Base-by-base conservation (phyloP, 163 green algal genomes). In the Prototheca wickerhamii region DNA sequence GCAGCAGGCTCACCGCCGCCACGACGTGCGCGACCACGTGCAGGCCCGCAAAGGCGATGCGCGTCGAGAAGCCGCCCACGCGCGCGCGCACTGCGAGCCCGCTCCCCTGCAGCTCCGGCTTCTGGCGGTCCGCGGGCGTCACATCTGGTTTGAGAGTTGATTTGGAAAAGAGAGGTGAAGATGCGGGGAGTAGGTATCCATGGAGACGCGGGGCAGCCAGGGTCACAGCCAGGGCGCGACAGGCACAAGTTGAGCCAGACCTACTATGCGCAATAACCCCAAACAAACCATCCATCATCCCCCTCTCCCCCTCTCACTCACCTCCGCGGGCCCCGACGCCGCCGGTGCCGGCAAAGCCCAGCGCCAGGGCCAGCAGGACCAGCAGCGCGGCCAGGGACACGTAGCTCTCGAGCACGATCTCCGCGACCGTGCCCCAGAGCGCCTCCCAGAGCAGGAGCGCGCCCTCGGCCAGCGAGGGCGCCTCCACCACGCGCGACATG, bases 1-100 rank as follows among this genome's bases (percentile, higher is more conserved):
- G 65, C 64, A 92, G 71, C 52, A 92, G 76, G 55, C 72, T 53
- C 21, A 95, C 60, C 4, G 88, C 88, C 26, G 76, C 37, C 5
- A 62, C 67, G 21, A 92, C 60, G 70, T 95, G 87, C 10, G 66
- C 66, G 3, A 59, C 61, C 6, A 67, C 57, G 65, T 88, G 84
- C 52, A 80, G 44, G 26, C 12, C 29, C 0, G 80, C 73, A 58
- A 76, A 85, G 1, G 65, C 52, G 29, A 84, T 50, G 52, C 78
- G 71, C 17, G 77, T 82, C 1, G 56, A 10, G 28, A 79, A 34
- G 3, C 81, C 81, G 25, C 81, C 81, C 35, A 69, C 65, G 5
- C 81, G 65, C 6, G 67, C 72, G 2, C 67, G 67, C 23, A 75
- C 50, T 4, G 67, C 54, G 42, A 75, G 49, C 7, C 60, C 25